phyloP scores from a whole-genome alignment of 176 grass and related monocot genomes.

The Elymus sibiricus region DNA sequence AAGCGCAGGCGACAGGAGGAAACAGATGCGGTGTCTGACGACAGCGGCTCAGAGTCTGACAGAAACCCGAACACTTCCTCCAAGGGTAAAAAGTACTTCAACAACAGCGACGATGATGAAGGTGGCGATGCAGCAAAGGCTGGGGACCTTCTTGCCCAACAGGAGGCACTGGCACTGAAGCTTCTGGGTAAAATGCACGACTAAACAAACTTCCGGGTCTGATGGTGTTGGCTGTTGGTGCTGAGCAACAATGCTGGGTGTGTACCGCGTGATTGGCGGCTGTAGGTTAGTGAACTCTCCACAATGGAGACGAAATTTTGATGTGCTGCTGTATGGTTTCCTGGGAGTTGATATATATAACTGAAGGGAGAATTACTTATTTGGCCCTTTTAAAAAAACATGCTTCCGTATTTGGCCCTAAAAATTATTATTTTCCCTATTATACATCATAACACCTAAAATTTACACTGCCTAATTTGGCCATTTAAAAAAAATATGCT shows the following conservation, averaged over 20 bases:
- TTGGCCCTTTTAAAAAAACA: too few species aligned
- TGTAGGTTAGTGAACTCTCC: not conserved
- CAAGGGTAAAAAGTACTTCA: constrained; percentile 64
- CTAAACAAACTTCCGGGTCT: constrained; percentile 19
- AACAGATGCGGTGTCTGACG: constrained; percentile 14
- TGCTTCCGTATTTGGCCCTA: too few species aligned
- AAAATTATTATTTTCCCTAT: too few species aligned
- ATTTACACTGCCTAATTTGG: not conserved
- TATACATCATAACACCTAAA: too few species aligned
- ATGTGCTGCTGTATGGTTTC: not conserved
- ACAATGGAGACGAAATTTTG: constrained; percentile 31
- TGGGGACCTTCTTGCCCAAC: constrained; percentile 39
- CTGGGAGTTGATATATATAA: not conserved
- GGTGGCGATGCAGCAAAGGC: constrained; percentile 4
- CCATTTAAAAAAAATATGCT: too few species aligned
- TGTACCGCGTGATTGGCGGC: not conserved
- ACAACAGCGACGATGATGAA: constrained; percentile 32
- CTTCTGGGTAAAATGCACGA: constrained; percentile 74
- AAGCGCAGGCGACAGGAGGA: constrained; percentile 70
- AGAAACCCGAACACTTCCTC: not conserved
- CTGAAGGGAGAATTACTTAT: not conserved
- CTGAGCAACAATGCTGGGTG: not conserved
- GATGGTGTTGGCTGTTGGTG: not conserved
- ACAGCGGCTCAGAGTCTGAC: constrained; percentile 49
- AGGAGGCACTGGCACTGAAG: constrained; percentile 82